Conservation (phyloP, 179 eudicot genomes). For the Nepenthes alata region DNA sequence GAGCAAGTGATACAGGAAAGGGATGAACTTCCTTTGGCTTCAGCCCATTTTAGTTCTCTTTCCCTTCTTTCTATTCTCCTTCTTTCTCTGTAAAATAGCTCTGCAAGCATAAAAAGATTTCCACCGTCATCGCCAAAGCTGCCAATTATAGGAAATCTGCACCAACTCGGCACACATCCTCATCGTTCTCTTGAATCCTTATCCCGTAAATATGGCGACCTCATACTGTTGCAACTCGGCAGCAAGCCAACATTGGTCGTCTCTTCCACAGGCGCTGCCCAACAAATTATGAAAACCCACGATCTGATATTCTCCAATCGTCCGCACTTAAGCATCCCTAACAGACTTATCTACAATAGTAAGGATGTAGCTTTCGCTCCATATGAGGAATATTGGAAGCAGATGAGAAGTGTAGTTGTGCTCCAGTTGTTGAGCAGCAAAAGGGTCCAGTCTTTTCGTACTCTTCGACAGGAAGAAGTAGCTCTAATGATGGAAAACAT, state of each 20-base stretch:
- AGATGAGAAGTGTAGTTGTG: neutral
- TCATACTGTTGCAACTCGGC: constrained; percentile 19
- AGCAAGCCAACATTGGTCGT: constrained; percentile 13
- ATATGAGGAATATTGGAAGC: constrained; percentile 10
- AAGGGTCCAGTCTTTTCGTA: constrained; percentile 11
- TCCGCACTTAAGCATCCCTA: constrained; percentile 1
- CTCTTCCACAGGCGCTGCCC: constrained; percentile 12
- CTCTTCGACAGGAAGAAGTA: constrained; percentile 13
- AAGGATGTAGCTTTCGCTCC: constrained; percentile 6
- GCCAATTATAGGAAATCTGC: constrained; percentile 24
- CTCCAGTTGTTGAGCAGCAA: neutral
- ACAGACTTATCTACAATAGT: constrained; percentile 4
- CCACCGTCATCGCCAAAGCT: constrained; percentile 17
- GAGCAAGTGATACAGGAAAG: too few species aligned
- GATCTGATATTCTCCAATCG: constrained; percentile 11
- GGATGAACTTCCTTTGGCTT: neutral
- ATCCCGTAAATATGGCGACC: constrained; percentile 9
- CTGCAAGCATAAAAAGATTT: too few species aligned
- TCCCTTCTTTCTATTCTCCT: too few species aligned
- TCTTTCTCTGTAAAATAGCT: too few species aligned
- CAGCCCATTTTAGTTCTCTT: neutral
- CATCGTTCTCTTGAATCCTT: constrained; percentile 8
- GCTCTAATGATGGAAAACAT: too few species aligned
- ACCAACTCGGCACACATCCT: constrained; percentile 9
- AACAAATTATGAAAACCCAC: constrained; percentile 10